Base-by-base conservation (phyloP, 1,139 yeast species). In the Nakaseomyces glabratus region DNA sequence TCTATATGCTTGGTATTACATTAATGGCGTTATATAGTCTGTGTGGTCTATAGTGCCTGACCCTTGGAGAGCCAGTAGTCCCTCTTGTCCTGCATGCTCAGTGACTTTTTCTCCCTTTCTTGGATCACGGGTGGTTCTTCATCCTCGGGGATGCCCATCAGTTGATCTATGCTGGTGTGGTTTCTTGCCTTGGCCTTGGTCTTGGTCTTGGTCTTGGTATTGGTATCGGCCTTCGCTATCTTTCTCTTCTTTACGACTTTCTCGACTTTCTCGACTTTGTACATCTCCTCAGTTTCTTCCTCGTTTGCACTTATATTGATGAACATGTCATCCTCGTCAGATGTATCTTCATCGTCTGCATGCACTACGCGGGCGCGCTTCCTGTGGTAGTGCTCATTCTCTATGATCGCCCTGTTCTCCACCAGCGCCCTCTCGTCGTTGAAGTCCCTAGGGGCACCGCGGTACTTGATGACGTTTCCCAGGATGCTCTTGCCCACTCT, bases 371-470 rank as follows among this genome's bases (percentile, higher is more conserved):
- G 45, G 25, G 53, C 51, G 12, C 59, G 48, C 32, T 48, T 54
- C 33, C 46, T 47, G 32, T 51, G 57, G 36, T 53, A 55, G 13
- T 47, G 43, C 36, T 54, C 62, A 36, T 58, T 56, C 32, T 55
- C 61, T 2, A 49, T 45, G 41, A 65, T 59, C 1, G 90, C 88
- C 40, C 71, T 71, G 52, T 82, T 82, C 6, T 62, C 58, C 4
- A 81, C 84, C 42, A 69, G 62, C 33, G 61, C 63, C 52, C 93
- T 68, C 36, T 82, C 93, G 56, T 84, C 95, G 36, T 71, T 73
- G 55, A 84, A 84, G 53, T 82, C 88, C 57, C 95, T 67, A 47
- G 71, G 76, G 43, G 76, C 76, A 3, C 95, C 95, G 41, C 69
- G 73, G 52, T 75, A 79, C 51, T 75, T 77, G 42, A 85, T 81